Conservation (phyloP, 495 filamentous ascomycete species). For the Elasticomyces elasticus region DNA sequence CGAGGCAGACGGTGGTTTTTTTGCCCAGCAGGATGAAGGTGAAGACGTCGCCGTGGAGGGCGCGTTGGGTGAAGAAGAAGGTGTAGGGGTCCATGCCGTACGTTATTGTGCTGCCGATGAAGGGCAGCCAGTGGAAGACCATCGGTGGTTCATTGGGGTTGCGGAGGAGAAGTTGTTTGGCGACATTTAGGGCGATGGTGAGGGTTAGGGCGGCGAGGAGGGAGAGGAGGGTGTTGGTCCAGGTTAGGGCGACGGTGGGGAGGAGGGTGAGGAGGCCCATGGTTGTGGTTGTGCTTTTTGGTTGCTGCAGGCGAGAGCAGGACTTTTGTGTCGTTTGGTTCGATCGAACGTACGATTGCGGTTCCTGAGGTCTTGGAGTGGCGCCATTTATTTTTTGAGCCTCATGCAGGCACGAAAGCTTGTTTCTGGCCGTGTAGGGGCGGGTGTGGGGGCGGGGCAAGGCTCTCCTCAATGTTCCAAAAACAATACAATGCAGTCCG, state of each 20-base stretch:
- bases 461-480: too few relatives aligned
- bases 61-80: slow-evolving; percentile 48
- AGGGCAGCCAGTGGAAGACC: slow-evolving; percentile 57
- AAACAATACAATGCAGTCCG: too few relatives aligned
- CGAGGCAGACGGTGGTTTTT: slow-evolving; percentile 52
- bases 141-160: slow-evolving; percentile 48
- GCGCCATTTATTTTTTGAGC: too few relatives aligned
- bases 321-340: too few relatives aligned
- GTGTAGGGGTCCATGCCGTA: slow-evolving; percentile 57
- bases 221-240: slow-evolving; percentile 16
- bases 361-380: too few relatives aligned
- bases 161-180: slow-evolving; percentile 33
- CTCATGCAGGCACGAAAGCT: too few relatives aligned
- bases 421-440: too few relatives aligned
- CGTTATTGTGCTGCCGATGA: slow-evolving; percentile 52
- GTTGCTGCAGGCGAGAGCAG: background rate
- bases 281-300: background rate
- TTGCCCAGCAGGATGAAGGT: slow-evolving; percentile 55
- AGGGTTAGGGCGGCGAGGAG: slow-evolving; percentile 24
- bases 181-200: slow-evolving; percentile 31
- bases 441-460: too few relatives aligned
- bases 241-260: slow-evolving; percentile 18
- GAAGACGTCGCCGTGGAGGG: slow-evolving; percentile 59
- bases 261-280: slow-evolving; percentile 33
- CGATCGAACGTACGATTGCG: too few relatives aligned